These are phyloP conservation scores for Citrus medica DNA, from an alignment of 345 rosid genomes.

Conservation along the genomic window DNA sequence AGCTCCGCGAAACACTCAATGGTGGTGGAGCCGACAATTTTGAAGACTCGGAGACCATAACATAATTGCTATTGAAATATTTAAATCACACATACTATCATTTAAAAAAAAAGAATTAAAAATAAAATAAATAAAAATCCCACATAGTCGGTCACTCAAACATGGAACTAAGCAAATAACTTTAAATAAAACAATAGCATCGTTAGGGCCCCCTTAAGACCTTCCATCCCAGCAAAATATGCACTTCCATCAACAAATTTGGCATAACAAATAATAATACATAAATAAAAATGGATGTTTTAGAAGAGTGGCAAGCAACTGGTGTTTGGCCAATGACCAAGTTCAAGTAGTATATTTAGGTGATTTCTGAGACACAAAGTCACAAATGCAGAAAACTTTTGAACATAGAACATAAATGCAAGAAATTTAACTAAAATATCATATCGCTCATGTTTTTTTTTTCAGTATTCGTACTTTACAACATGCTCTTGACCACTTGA, in stretches of 20 bases:
- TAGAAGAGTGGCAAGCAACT: not conserved
- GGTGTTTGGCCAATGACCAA: not conserved
- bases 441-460: not conserved
- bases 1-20: constrained; percentile 11
- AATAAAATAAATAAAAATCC: not conserved
- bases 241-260: not conserved
- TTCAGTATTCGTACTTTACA: not conserved
- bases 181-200: not conserved
- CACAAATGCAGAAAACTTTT: not conserved
- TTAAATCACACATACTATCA: not conserved
- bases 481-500: not conserved
- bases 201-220: too few relatives aligned
- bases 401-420: not conserved
- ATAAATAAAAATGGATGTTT: not conserved
- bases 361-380: not conserved
- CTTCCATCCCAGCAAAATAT: not conserved
- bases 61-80: not conserved
- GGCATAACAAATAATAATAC: too few relatives aligned
- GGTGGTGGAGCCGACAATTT: constrained; percentile 22
- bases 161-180: not conserved
- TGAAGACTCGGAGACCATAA: not conserved
- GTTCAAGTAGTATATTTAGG: not conserved
- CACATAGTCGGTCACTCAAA: not conserved
- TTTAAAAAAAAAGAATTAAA: too few relatives aligned
- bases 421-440: not conserved